These are phyloP conservation scores for Onygena corvina DNA, from an alignment of 2,329 filamentous ascomycete species.

Conservation along the genomic window DNA sequence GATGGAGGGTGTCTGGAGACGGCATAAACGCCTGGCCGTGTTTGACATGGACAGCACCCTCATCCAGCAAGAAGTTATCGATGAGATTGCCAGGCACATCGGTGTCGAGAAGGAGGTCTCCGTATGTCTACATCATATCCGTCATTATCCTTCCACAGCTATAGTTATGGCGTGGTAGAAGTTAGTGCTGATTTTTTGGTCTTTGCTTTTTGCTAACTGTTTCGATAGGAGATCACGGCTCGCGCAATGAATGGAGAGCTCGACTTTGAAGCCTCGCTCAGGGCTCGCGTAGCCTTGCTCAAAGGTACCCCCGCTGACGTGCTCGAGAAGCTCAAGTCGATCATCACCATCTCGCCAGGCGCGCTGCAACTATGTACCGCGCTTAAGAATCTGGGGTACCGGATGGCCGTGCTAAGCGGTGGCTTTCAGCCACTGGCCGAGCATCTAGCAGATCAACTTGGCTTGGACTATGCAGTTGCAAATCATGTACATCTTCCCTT, in stretches of 20 bases:
- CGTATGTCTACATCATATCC: conserved; percentile 24
- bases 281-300: conserved; percentile 66
- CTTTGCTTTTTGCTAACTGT: background rate
- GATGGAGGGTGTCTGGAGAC: conserved; percentile 57
- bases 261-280: conserved; percentile 75
- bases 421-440: conserved; percentile 81
- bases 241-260: conserved; percentile 93
- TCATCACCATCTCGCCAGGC: conserved; percentile 71
- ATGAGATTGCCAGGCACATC: conserved; percentile 76
- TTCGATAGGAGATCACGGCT: conserved; percentile 58
- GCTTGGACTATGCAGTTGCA: conserved; percentile 76
- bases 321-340: conserved; percentile 61
- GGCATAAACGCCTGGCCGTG: conserved; percentile 74
- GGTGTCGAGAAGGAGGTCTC: conserved; percentile 73
- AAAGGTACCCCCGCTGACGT: conserved; percentile 67
- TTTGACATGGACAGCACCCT: conserved; percentile 99
- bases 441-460: conserved; percentile 70
- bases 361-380: conserved; percentile 61
- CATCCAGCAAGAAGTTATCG: conserved; percentile 95
- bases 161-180: background rate
- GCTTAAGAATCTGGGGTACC: conserved; percentile 67
- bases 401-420: conserved; percentile 80
- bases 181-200: background rate
- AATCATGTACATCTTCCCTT: conserved; percentile 51
- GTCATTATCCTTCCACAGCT: background rate